These are phyloP conservation scores for Penicillium nordicum DNA, from an alignment of 2,329 filamentous ascomycete species.

Conservation along the genomic window DNA sequence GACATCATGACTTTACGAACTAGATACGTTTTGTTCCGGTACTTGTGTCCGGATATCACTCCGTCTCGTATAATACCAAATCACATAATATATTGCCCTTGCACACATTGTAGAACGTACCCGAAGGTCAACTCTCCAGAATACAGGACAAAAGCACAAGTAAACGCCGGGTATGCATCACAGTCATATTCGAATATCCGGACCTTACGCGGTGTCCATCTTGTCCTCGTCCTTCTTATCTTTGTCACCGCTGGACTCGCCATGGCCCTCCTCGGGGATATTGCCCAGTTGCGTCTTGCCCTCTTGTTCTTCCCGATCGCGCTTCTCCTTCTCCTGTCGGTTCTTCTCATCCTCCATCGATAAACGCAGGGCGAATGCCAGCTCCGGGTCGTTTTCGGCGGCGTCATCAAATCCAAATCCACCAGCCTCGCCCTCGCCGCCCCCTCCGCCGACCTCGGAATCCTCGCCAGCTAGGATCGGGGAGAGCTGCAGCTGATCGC, in stretches of 20 bases:
- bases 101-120: constrained; percentile 15
- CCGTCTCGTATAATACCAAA: constrained; percentile 23
- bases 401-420: constrained; percentile 78
- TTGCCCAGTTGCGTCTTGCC: constrained; percentile 74
- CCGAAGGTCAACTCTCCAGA: constrained; percentile 15
- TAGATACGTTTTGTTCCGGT: constrained; percentile 20
- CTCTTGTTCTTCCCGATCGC: constrained; percentile 67
- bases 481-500: constrained; percentile 83
- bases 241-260: constrained; percentile 60
- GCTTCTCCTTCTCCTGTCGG: constrained; percentile 79
- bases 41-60: constrained; percentile 4
- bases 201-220: constrained; percentile 80
- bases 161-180: constrained; percentile 41
- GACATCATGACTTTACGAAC: constrained; percentile 23
- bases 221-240: constrained; percentile 63
- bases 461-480: constrained; percentile 86
- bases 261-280: constrained; percentile 73
- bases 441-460: constrained; percentile 51
- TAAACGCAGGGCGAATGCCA: constrained; percentile 92
- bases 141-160: constrained; percentile 20
- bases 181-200: constrained; percentile 25
- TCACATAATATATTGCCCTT: constrained; percentile 20
- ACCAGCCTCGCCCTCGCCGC: constrained; percentile 52
- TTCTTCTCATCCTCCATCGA: constrained; percentile 98
- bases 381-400: constrained; percentile 76